Percentiles rank a stretch among this genome's conserved stretches.
These are phyloP conservation scores for Aspergillus sojae DNA, from an alignment of 2,329 filamentous ascomycete species.

Conservation along the genomic window DNA sequence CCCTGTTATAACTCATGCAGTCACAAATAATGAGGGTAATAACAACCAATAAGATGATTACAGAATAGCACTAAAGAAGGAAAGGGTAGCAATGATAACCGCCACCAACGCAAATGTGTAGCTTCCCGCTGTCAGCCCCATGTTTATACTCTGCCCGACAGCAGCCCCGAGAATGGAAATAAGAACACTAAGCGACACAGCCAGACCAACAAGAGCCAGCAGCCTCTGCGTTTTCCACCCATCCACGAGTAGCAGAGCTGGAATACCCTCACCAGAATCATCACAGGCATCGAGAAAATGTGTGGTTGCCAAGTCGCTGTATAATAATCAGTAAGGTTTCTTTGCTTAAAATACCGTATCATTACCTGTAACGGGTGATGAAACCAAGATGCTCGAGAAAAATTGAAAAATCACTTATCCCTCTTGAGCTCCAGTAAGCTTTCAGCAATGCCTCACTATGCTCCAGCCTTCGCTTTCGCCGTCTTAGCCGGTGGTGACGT, in stretches of 20 bases:
- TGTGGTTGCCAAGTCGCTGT: background rate
- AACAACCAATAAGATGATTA: background rate
- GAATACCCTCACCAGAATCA: background rate
- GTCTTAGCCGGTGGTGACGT: background rate
- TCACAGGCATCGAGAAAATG: constrained; percentile 2
- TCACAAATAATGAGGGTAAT: background rate
- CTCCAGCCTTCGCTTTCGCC: background rate
- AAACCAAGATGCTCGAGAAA: background rate
- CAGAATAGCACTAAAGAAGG: constrained; percentile 1
- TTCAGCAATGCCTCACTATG: background rate
- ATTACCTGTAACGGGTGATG: constrained; percentile 1
- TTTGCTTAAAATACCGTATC: background rate
- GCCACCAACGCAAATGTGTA: constrained; percentile 2
- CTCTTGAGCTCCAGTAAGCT: background rate
- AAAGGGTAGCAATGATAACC: constrained; percentile 3
- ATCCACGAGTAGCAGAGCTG: background rate
- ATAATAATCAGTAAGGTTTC: no score
- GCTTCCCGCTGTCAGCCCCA: constrained; percentile 1
- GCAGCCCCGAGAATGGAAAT: background rate
- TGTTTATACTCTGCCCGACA: background rate
- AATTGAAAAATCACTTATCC: background rate
- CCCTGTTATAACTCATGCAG: background rate
- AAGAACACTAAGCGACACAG: background rate
- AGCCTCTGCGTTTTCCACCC: background rate
- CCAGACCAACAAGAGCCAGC: background rate